Evolutionary conservation across 768 basidiomycete species (phyloP).

Genomic region (Boletus rufocinnamomeus): DNA sequence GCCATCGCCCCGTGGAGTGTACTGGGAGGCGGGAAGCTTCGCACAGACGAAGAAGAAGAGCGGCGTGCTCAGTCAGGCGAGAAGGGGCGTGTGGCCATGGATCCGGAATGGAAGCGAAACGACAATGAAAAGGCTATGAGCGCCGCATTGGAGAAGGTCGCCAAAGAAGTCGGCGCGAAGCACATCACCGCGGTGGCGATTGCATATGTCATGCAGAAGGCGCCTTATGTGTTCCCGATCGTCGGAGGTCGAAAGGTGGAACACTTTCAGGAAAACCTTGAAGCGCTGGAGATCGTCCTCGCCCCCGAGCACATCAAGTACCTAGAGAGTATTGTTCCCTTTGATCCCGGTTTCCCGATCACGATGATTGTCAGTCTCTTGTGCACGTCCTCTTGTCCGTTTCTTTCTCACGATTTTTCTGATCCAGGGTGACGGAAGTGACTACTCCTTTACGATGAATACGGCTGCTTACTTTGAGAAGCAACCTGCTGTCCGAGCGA

Average conservation of each 20-base stretch:
- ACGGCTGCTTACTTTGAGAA: constrained; percentile 27
- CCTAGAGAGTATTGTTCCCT: constrained; percentile 40
- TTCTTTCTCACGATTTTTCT: neutral
- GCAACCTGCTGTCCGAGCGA: constrained; percentile 14
- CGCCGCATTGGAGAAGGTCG: constrained; percentile 41
- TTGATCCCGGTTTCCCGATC: constrained; percentile 43
- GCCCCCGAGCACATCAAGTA: constrained; percentile 40
- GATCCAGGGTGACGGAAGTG: constrained; percentile 30
- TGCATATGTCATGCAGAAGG: constrained; percentile 48
- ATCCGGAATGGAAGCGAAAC: constrained; percentile 38
- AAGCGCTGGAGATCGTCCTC: constrained; percentile 44
- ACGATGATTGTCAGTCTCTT: constrained; percentile 33
- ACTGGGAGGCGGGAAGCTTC: constrained; percentile 33
- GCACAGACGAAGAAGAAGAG: constrained; percentile 34
- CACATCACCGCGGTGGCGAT: constrained; percentile 42
- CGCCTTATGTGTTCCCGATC: constrained; percentile 45
- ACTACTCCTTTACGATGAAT: constrained; percentile 18
- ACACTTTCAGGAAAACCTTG: constrained; percentile 43
- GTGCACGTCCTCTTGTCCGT: neutral
- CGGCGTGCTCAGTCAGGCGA: constrained; percentile 34
- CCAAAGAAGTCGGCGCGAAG: constrained; percentile 40
- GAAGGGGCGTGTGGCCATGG: constrained; percentile 37
- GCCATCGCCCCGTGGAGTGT: constrained; percentile 43
- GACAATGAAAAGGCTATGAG: constrained; percentile 38
- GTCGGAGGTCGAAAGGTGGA: constrained; percentile 47